Base-by-base conservation (phyloP, 2,329 filamentous ascomycete genomes). In the Fusarium euwallaceae region DNA sequence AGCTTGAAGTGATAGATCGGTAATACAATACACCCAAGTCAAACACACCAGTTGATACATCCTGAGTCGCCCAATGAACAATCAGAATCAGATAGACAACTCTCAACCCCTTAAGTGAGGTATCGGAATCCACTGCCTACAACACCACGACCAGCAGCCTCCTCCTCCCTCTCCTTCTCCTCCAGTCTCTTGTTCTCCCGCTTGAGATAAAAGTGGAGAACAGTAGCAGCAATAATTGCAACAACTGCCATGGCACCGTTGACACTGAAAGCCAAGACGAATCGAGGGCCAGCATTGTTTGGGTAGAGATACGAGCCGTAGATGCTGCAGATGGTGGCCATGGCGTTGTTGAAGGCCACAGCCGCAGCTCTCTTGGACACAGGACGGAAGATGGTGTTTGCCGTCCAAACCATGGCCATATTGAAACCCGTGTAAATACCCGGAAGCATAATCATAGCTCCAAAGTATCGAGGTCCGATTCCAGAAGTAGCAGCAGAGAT, bases 361-460 rank as follows among this genome's bases (percentile, higher is more conserved):
- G 66, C 64, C 1, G 66, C 64, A 29, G 64, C 64, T 37, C 64
- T 37, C 11, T 67, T 67, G 5, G 55, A 45, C 4, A 51, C 24
- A 1, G 66, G 63, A 2, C 43, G n/a, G 29, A 29, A 32, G 45
- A 61, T 56, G 8, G 66, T 69, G n/a, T 67, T 56, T 4, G 55
- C 20, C 0, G 43, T 67, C 66, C 66, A 69, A 5, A 39, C 66
- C 62, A 69, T 41, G 9, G 66, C 32, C 53, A 66, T 66, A 4
- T 61, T 61, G 27, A 66, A 69, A 0, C 66, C 63, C 1, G 66
- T 37, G 1, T 66, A 69, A 17, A 69, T 53, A 2, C 66, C 63
- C 0, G 66, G 53, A 9, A 69, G n/a, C 63, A 69, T 61, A 6
- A 69, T 61, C 55, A 69, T 69, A 5, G 34, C 41, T 0, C 66